phyloP scores from a whole-genome alignment of 257 asterid species.

The Solanum habrochaites region DNA sequence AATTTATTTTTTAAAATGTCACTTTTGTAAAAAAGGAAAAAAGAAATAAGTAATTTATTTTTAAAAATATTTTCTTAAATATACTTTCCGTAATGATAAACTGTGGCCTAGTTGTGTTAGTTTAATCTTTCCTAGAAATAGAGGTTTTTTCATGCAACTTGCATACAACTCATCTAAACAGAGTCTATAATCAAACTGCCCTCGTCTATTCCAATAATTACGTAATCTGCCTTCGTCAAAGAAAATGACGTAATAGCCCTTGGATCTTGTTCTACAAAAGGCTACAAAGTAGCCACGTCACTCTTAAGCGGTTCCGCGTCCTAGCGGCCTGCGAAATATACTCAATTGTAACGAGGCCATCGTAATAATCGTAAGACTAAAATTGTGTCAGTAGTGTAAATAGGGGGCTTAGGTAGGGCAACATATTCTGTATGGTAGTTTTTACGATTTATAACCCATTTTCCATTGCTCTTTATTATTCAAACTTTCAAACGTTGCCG shows the following conservation, averaged over 20 bases:
- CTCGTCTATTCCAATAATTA: conserved; percentile 10
- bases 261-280: not conserved
- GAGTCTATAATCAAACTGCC: conserved; percentile 8
- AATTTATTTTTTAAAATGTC: too few relatives aligned
- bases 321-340: not conserved
- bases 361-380: too few relatives aligned
- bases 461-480: too few relatives aligned
- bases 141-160: conserved; percentile 34
- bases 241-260: conserved; percentile 10
- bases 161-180: conserved; percentile 25
- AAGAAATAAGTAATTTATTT: not conserved
- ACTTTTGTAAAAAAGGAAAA: too few relatives aligned
- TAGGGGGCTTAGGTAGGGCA: too few relatives aligned
- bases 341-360: not conserved
- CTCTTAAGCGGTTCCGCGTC: not conserved
- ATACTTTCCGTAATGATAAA: not conserved
- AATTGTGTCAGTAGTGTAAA: too few relatives aligned
- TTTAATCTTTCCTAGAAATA: not conserved
- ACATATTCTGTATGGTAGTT: too few relatives aligned
- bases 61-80: not conserved
- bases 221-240: not conserved
- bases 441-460: too few relatives aligned
- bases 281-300: not conserved
- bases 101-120: conserved; percentile 18
- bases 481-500: too few relatives aligned